Base-by-base conservation (phyloP, 805 yeast species). In the Scheffersomyces lignosus region DNA sequence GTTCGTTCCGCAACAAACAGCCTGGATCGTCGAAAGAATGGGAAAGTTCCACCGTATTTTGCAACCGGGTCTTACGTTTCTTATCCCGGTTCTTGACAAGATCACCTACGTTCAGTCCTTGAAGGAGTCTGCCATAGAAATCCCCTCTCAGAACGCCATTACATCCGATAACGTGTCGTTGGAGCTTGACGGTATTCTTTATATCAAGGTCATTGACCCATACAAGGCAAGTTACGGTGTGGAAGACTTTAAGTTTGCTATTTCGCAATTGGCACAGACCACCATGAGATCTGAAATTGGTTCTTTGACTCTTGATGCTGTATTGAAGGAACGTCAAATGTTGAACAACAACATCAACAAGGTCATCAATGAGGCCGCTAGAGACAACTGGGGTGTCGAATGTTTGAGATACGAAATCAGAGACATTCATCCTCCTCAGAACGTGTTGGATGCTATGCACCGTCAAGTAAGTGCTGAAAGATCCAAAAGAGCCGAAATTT, bases 271-370 rank as follows among this genome's bases (percentile, higher is more conserved):
- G 47, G 95, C 95, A 0, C 95, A 87, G 59, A 87, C 96, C 8
- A 85, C 95, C 10, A 87, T 87, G 96, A 72, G 96, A 52, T 80
- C 88, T 1, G 96, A 87, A 59, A 87, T 87, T 53, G 95, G 96
- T 34, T 87, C 85, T 46, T 66, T 87, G 68, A 73, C 89, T 3
- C 72, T 87, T 50, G 95, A 87, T 57, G 78, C 81, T 31, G 95
- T 86, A 13, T 70, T 87, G 48, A 73, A 79, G 43, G 95, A 87
- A 59, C 75, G 95, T 59, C 90, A 83, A 55, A 54, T 74, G 22
- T 71, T 87, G 48, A 87, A 87, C 61, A 60, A 62, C 46, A 83
- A 84, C 63, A 87, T 87, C 60, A 86, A 89, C 37, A 54, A 70
- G n/a, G 86, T 83, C 3, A 78, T 87, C 54, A 87, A 87, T 56